Percentiles rank a stretch among this genome's conserved stretches.
These are phyloP conservation scores for Hypoxylon sp. DNA, from an alignment of 2,329 filamentous ascomycete species.

Conservation along the genomic window DNA sequence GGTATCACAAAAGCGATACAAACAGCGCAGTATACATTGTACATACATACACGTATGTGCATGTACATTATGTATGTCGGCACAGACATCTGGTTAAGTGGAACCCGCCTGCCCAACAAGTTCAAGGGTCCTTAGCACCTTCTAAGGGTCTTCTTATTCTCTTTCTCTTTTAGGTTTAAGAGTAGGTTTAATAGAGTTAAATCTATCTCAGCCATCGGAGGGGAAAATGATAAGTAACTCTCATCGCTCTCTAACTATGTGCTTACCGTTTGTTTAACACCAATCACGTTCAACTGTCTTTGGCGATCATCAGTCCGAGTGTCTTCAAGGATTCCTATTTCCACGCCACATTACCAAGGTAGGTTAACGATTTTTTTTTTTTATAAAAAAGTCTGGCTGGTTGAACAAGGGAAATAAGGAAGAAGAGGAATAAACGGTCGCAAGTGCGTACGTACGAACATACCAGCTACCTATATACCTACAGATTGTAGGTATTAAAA, in stretches of 20 bases:
- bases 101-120: conserved; percentile 14
- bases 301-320: conserved; percentile 12
- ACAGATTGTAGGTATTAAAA: conserved; percentile 8
- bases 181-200: not conserved
- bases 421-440: not conserved
- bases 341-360: conserved; percentile 29
- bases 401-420: not conserved
- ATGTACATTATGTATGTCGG: not conserved
- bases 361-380: conserved; percentile 17
- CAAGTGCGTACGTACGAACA: conserved; percentile 7
- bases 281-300: conserved; percentile 20
- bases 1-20: conserved; percentile 15
- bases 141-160: not conserved
- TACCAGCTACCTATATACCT: not conserved
- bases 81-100: conserved; percentile 12
- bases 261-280: conserved; percentile 21
- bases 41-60: too few species aligned
- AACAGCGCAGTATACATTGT: not conserved
- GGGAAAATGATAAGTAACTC: not conserved
- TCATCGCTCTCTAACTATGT: conserved; percentile 4
- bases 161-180: conserved; percentile 10
- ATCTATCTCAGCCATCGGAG: not conserved
- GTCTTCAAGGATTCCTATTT: not conserved
- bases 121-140: conserved; percentile 12
- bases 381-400: not conserved